phyloP scores from a whole-genome alignment of 257 asterid species.

The Paulownia fortunei region DNA sequence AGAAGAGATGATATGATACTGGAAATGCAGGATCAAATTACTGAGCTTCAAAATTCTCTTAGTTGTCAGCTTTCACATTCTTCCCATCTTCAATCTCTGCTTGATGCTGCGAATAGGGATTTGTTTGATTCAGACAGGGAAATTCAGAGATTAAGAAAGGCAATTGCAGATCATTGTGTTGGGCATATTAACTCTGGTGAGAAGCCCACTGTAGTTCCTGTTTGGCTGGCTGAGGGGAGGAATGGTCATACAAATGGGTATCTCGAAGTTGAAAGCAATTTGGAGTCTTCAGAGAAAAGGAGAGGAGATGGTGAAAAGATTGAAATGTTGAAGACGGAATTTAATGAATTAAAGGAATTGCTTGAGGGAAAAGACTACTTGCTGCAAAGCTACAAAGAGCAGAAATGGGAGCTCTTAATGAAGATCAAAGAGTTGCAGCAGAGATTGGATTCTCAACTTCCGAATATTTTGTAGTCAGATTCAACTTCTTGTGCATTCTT shows the following conservation, averaged over 20 bases:
- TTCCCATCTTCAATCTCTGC: constrained; percentile 71
- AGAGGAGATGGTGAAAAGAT: constrained; percentile 69
- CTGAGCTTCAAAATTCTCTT: constrained; percentile 68
- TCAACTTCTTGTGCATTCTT: constrained; percentile 55
- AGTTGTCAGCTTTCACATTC: constrained; percentile 67
- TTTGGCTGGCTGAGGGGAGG: constrained; percentile 60
- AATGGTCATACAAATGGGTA: constrained; percentile 65
- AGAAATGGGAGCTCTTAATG: constrained; percentile 72
- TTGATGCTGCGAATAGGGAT: constrained; percentile 82
- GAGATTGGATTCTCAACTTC: constrained; percentile 86
- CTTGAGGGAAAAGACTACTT: constrained; percentile 86
- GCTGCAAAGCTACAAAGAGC: constrained; percentile 87
- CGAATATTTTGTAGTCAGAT: constrained; percentile 70
- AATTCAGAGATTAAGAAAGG: constrained; percentile 84
- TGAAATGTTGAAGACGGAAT: constrained; percentile 75
- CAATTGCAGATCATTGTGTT: constrained; percentile 84
- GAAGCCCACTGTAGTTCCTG: constrained; percentile 53
- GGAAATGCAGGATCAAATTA: constrained; percentile 94
- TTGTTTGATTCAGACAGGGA: constrained; percentile 81
- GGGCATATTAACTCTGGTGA: constrained; percentile 56
- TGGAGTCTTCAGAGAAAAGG: constrained; percentile 50
- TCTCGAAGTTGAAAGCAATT: constrained; percentile 46
- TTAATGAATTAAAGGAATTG: constrained; percentile 76
- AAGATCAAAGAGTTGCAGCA: constrained; percentile 83
- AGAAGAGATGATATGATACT: constrained; percentile 89